Conservation (phyloP, 2,329 filamentous ascomycete genomes). For the Aspergillus ibericus region DNA sequence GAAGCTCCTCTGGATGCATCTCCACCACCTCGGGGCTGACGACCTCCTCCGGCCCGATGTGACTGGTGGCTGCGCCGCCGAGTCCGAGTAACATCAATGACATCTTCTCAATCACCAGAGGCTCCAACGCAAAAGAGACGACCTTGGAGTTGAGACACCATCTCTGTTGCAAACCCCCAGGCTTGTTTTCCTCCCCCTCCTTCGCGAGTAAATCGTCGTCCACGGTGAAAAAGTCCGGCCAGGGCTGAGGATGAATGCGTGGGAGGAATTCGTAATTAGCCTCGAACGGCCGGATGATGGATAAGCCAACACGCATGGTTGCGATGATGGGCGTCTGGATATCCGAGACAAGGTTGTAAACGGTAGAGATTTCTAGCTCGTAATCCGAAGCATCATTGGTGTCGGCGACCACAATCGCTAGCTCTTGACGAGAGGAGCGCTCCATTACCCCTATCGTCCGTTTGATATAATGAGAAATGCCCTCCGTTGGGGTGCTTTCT, state of each 20-base stretch:
- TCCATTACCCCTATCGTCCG: conserved; percentile 37
- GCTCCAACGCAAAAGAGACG: conserved; percentile 72
- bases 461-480: conserved; percentile 33
- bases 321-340: conserved; percentile 78
- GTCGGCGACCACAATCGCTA: conserved; percentile 53
- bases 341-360: conserved; percentile 79
- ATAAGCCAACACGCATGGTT: conserved; percentile 65
- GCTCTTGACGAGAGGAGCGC: conserved; percentile 29
- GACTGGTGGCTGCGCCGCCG: conserved; percentile 64
- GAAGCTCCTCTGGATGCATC: conserved; percentile 66
- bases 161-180: conserved; percentile 70
- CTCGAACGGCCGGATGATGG: conserved; percentile 81
- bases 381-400: conserved; percentile 56
- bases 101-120: conserved; percentile 63
- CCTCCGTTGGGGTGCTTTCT: conserved; percentile 29
- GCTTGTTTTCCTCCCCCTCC: conserved; percentile 29
- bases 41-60: conserved; percentile 36
- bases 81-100: conserved; percentile 62
- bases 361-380: conserved; percentile 69
- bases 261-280: conserved; percentile 86
- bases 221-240: conserved; percentile 82
- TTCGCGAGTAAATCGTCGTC: conserved; percentile 43
- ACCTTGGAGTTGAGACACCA: conserved; percentile 74
- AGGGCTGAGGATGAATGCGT: conserved; percentile 71
- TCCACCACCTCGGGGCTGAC: conserved; percentile 32